Evolutionary conservation across 441 rosid species (phyloP).

Genomic region (Monsonia emarginata): DNA sequence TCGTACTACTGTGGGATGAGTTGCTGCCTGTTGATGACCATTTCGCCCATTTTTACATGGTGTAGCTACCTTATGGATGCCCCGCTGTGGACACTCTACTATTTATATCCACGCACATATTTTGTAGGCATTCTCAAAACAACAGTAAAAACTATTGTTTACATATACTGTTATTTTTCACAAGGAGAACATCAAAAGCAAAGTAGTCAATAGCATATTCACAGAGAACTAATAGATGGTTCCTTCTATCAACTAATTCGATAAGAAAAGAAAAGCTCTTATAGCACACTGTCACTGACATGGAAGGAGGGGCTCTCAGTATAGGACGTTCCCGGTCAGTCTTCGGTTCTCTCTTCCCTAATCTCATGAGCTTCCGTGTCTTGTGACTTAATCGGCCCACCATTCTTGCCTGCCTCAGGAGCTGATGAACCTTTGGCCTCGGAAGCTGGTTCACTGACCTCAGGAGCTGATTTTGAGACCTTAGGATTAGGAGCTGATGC

Average conservation of each 20-base stretch:
- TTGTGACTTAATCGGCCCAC: neutral
- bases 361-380: slow-evolving; percentile 17
- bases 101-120: too few species aligned
- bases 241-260: neutral
- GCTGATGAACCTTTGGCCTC: neutral
- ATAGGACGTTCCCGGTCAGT: neutral
- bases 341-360: slow-evolving; percentile 13
- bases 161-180: too few species aligned
- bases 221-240: too few species aligned
- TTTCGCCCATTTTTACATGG: too few species aligned
- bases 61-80: too few species aligned
- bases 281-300: neutral
- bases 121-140: too few species aligned
- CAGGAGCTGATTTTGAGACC: neutral
- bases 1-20: too few species aligned
- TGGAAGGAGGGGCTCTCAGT: neutral
- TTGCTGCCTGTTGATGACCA: too few species aligned
- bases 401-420: neutral
- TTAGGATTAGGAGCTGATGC: neutral
- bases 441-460: neutral
- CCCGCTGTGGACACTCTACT: too few species aligned
- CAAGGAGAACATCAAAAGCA: neutral
- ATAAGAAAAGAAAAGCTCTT: neutral
- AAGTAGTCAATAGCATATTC: neutral
- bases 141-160: too few species aligned